Base-by-base conservation (phyloP, 768 basidiomycete genomes). In the Hydnomerulius pinastri region DNA sequence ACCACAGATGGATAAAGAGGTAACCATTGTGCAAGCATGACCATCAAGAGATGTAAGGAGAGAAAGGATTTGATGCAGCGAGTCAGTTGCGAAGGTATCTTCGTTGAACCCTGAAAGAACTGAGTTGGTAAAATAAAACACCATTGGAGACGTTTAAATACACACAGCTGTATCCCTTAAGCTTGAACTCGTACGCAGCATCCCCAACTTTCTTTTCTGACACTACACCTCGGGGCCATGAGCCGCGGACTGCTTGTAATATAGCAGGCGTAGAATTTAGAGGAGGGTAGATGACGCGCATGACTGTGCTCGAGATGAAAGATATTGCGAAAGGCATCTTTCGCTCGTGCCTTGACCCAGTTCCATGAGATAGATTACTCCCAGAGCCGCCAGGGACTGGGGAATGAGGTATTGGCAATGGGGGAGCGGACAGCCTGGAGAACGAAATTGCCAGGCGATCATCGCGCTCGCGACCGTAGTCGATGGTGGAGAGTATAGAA, bases 191-290 rank as follows among this genome's bases (percentile, higher is more conserved):
- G 62, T 81, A 90, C 6, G 82, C 80, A 48, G 80, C 80, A 23
- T 85, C 81, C 4, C 79, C 85, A 2, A 89, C 75, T 59, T 86
- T 90, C 73, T 83, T 87, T 66, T 90, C 88, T 1, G 83, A 82
- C 7, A 86, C 80, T 9, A 90, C 86, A 15, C 88, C 89, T 57
- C 87, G 77, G 15, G 88, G 88, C 89, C 88, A 90, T 28, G 89
- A 80, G 18, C 76, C 79, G 49, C 88, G 78, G 17, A 90, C 86
- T 15, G 87, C 85, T 61, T 87, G 84, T n/a, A 90, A 73, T 48
- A 90, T 88, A 46, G 88, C 88, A 9, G 88, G 88, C 6, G 89
- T 90, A 28, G 82, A 77, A 55, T 83, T 79, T 25, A 90, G 76
- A 13, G 88, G 88, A n/a, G 89, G 87, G 24, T 79, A 75, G 47